A percentile compares a stretch with the other conserved stretches of the same genome.
Evolutionary conservation across 2,329 filamentous ascomycete species (phyloP).

Genomic region (Dryadomyces quercus-mongolicae): DNA sequence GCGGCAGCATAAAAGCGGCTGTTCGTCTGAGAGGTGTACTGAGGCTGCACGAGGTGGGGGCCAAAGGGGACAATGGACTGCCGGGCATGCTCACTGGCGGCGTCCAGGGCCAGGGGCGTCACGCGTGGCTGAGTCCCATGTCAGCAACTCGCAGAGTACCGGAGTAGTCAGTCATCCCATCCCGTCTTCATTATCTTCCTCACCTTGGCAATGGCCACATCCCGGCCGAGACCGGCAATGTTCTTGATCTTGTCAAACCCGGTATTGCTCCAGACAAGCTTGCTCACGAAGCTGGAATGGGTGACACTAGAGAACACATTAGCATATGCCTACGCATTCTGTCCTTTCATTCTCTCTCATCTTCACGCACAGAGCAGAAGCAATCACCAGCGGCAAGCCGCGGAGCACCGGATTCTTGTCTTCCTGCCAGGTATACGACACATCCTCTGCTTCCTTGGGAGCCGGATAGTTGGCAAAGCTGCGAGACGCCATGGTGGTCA

Average conservation of each 20-base stretch:
- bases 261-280: constrained; percentile 59
- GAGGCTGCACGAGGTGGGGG: constrained; percentile 26
- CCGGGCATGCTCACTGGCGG: no score
- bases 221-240: constrained; percentile 30
- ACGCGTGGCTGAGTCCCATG: neutral
- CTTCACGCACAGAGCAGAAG: constrained; percentile 20
- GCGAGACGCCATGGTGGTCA: constrained; percentile 5
- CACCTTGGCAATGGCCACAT: constrained; percentile 38
- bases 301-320: constrained; percentile 24
- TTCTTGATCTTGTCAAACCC: constrained; percentile 35
- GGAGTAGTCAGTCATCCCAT: no score
- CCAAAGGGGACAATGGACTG: constrained; percentile 26
- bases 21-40: constrained; percentile 21
- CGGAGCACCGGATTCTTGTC: constrained; percentile 59
- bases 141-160: no score
- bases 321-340: no score
- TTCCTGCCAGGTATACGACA: constrained; percentile 20
- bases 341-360: neutral
- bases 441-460: constrained; percentile 23
- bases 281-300: constrained; percentile 48
- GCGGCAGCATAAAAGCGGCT: constrained; percentile 55
- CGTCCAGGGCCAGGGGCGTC: constrained; percentile 1
- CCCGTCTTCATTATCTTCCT: neutral
- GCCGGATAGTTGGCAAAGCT: constrained; percentile 31
- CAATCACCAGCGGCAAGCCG: constrained; percentile 50